phyloP scores from a whole-genome alignment of 148 eudicot genomes.

The Rheum nobile region DNA sequence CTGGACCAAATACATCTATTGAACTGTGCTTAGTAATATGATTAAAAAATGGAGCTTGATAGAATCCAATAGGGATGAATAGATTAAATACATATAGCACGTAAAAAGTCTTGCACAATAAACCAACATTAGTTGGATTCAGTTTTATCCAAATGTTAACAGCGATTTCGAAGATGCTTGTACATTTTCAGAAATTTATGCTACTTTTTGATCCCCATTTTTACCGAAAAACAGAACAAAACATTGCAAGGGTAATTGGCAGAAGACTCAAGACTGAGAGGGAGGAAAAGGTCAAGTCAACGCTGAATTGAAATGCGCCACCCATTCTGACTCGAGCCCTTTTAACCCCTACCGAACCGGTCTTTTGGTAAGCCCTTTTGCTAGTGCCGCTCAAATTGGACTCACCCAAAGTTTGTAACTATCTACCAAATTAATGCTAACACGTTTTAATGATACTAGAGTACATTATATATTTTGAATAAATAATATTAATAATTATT shows the following conservation, averaged over 20 bases:
- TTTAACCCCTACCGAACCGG: neutral
- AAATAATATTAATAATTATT: too few species aligned
- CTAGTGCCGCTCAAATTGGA: neutral
- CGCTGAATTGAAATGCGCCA: neutral
- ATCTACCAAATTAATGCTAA: too few species aligned
- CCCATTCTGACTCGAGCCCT: neutral
- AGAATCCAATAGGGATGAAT: neutral
- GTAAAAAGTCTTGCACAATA: neutral
- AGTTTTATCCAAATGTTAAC: neutral
- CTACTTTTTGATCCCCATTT: too few species aligned
- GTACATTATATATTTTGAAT: too few species aligned
- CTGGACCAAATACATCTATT: neutral
- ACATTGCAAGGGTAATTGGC: too few species aligned
- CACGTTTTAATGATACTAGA: too few species aligned
- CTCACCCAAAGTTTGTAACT: neutral
- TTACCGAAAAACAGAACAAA: too few species aligned
- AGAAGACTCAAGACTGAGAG: neutral
- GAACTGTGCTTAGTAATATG: neutral
- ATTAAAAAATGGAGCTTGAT: neutral
- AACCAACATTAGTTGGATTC: neutral
- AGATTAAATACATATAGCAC: neutral
- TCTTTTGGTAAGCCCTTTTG: neutral
- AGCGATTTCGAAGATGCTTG: neutral
- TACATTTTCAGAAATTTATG: too few species aligned
- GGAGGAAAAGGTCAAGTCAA: neutral